Evolutionary conservation across 2,329 filamentous ascomycete species (phyloP).

Genomic region (Penicillium sp.): DNA sequence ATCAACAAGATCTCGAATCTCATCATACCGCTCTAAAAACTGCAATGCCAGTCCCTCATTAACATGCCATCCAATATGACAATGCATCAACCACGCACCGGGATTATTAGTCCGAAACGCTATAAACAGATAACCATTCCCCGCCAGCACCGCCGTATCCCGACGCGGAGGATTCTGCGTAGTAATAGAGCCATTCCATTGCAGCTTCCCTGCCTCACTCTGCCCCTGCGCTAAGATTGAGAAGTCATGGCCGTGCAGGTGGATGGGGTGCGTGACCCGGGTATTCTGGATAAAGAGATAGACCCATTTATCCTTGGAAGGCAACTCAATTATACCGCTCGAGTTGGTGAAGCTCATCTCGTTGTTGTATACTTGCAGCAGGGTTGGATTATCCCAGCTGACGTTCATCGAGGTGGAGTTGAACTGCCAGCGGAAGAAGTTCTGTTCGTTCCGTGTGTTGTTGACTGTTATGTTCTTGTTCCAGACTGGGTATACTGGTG

Average conservation of each 20-base stretch:
- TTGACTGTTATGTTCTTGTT: neutral
- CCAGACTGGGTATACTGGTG: neutral
- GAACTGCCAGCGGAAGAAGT: slow-evolving; percentile 29
- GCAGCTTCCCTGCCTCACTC: neutral
- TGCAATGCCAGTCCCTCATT: slow-evolving; percentile 26
- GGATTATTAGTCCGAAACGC: slow-evolving; percentile 46
- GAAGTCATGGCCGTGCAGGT: slow-evolving; percentile 1
- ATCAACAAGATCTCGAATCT: slow-evolving; percentile 1
- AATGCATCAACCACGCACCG: slow-evolving; percentile 46
- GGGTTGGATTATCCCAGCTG: slow-evolving; percentile 11
- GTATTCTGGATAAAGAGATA: slow-evolving; percentile 5
- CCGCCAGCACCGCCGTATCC: slow-evolving; percentile 42
- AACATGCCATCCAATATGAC: slow-evolving; percentile 40
- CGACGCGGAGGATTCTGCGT: slow-evolving; percentile 39
- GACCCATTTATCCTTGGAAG: slow-evolving; percentile 1
- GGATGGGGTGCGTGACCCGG: neutral
- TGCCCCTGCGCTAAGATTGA: neutral
- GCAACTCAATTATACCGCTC: neutral
- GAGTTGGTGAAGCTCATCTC: neutral
- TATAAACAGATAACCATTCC: slow-evolving; percentile 40
- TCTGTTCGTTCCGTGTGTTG: neutral
- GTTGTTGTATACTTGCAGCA: slow-evolving; percentile 18
- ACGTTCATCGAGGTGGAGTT: slow-evolving; percentile 51
- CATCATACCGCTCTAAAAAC: slow-evolving; percentile 23
- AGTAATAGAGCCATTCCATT: slow-evolving; percentile 35